Evolutionary conservation across 2,329 filamentous ascomycete species (phyloP), one percentile per base, ranked within the genome.

Genomic region (Aspergillus sp.): DNA sequence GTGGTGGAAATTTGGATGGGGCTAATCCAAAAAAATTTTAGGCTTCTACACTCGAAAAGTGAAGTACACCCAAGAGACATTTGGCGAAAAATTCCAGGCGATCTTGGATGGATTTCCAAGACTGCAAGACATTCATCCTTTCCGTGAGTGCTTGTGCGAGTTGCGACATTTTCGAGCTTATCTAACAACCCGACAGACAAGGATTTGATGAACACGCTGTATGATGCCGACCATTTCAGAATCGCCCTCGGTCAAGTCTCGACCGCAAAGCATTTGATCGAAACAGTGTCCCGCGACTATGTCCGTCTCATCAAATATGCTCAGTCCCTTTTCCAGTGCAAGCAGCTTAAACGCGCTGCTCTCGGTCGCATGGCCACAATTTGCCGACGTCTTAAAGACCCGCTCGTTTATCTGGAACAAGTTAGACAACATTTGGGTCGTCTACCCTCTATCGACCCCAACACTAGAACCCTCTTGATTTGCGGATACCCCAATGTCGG

Each of bases 281-380:
- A 99, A 83, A 96, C 93, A 54, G 95, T 99, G 62, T 89, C 91
- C 59, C 86, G 95, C 72, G 95, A 99, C 76, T 99, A 99, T 72
- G 92, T 99, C 62, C 91, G 95, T 64, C 85, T 99, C 45, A 85
- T 96, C 75, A 96, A 96, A 83, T 98, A 99, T 80, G 93, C 91
- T 55, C 93, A 96, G 81, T 96, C 88, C 70, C 84, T 99, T 63
- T 99, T 93, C 82, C 95, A 99, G 81, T 98, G 93, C 85, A 99
- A 99, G 81, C 93, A 98, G 81, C 86, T 99, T 70, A 99, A 99
- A 86, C 85, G 90, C 63, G 95, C 96, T 51, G 96, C 90, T 8
- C 85, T 99, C 53, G 95, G 95, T 82, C 92, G 95, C 73, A 98
- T 99, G 95, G 95, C 93, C 63, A 99, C 95, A 17, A 91, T 99